These are phyloP conservation scores for Stellera chamaejasme DNA, from an alignment of 345 rosid genomes.

Conservation along the genomic window DNA sequence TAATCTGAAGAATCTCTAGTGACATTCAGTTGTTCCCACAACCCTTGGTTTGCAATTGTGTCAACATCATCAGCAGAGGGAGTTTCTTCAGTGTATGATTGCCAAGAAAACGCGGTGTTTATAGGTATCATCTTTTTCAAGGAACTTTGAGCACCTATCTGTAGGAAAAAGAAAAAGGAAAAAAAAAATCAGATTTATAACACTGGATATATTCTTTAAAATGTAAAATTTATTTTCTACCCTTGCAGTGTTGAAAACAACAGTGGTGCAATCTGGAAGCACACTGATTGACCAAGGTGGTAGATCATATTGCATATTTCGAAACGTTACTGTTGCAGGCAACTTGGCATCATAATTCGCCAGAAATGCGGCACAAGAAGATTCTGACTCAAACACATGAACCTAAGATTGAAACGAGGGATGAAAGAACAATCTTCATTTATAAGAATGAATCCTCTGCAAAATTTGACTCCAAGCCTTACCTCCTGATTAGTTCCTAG, in stretches of 20 bases:
- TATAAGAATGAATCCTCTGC: not conserved
- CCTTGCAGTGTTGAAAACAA: constrained; percentile 67
- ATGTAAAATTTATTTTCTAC: constrained; percentile 14
- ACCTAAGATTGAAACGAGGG: constrained; percentile 28
- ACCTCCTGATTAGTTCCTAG: constrained; percentile 59
- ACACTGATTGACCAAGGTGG: constrained; percentile 81
- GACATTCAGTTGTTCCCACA: constrained; percentile 67
- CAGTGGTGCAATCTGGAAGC: constrained; percentile 71
- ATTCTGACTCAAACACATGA: constrained; percentile 41
- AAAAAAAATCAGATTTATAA: no score
- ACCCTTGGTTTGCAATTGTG: constrained; percentile 42
- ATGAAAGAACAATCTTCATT: not conserved
- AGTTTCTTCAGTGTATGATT: constrained; percentile 55
- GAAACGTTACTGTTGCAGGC: constrained; percentile 35
- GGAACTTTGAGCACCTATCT: constrained; percentile 64
- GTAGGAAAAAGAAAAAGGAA: constrained; percentile 6
- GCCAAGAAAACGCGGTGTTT: constrained; percentile 48
- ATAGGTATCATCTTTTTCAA: constrained; percentile 54
- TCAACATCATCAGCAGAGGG: constrained; percentile 41
- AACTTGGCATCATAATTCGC: constrained; percentile 48
- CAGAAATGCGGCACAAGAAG: constrained; percentile 67
- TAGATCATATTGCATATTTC: constrained; percentile 41
- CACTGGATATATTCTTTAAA: no score
- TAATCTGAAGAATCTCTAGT: constrained; percentile 83
- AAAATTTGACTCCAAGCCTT: not conserved